Percentiles rank a stretch among this genome's conserved stretches.
Evolutionary conservation across 139 green algal genomes (phyloP).

Genomic region (Diplosphaera chodatii): DNA sequence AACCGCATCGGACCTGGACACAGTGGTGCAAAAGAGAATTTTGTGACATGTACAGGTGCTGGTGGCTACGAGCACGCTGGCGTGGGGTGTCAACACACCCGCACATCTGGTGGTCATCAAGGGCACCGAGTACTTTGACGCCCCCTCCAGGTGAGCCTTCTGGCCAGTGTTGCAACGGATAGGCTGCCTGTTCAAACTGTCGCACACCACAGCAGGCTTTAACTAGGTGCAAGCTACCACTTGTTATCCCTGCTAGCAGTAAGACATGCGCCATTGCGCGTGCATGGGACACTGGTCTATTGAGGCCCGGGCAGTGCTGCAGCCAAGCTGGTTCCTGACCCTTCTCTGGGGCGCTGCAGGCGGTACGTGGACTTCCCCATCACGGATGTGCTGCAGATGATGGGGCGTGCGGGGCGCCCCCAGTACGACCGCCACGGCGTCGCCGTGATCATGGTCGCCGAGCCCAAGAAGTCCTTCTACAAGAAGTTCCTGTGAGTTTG

Average conservation of each 20-base stretch:
- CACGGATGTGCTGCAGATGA: slow-evolving; percentile 94
- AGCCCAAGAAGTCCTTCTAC: slow-evolving; percentile 98
- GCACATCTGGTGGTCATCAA: slow-evolving; percentile 96
- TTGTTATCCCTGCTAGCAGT: too few species aligned
- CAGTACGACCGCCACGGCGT: slow-evolving; percentile 88
- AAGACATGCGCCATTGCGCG: too few species aligned
- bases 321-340: too few species aligned
- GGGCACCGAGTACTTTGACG: slow-evolving; percentile 96
- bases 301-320: too few species aligned
- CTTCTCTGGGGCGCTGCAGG: too few species aligned
- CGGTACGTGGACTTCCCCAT: slow-evolving; percentile 97
- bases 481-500: slow-evolving; percentile 89
- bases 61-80: slow-evolving; percentile 84
- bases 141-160: slow-evolving; percentile 47
- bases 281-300: background rate
- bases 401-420: slow-evolving; percentile 40
- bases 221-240: background rate
- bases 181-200: too few species aligned
- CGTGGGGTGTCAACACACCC: slow-evolving; percentile 94
- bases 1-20: too few species aligned
- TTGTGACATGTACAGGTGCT: slow-evolving; percentile 49
- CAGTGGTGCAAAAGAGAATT: too few species aligned
- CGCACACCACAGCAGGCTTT: too few species aligned
- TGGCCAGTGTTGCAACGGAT: too few species aligned
- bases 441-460: slow-evolving; percentile 94